Conservation (phyloP, 83 land plant species). For the Picea mariana region DNA sequence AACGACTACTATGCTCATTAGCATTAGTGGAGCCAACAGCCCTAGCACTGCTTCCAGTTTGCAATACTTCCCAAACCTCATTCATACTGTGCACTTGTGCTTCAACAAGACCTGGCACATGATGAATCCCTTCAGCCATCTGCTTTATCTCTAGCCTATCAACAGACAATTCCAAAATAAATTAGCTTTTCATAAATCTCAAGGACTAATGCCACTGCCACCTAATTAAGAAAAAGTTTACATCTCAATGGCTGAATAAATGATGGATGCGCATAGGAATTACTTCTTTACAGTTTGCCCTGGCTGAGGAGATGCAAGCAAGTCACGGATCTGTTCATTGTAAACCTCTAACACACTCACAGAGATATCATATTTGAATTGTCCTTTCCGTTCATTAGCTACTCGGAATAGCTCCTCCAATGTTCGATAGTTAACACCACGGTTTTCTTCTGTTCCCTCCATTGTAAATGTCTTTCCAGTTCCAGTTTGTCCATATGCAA, state of each 20-base stretch:
- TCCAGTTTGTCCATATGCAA: conserved; percentile 99
- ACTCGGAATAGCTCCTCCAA: conserved; percentile 82
- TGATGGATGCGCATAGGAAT: neutral
- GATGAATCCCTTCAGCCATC: conserved; percentile 89
- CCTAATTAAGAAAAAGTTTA: neutral
- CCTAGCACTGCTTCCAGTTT: conserved; percentile 90
- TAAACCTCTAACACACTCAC: conserved; percentile 97
- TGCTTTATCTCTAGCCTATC: conserved; percentile 80
- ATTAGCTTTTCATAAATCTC: neutral
- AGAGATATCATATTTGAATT: conserved; percentile 68
- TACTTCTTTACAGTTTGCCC: conserved; percentile 67
- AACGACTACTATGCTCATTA: conserved; percentile 98
- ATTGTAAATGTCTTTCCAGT: conserved; percentile 98
- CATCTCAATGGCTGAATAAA: too few species aligned
- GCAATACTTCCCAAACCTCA: conserved; percentile 96
- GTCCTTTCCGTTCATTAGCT: conserved; percentile 51
- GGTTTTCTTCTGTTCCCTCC: conserved; percentile 79
- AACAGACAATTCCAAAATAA: neutral
- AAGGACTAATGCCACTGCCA: neutral
- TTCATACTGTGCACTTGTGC: conserved; percentile 79
- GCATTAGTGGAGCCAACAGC: conserved; percentile 90
- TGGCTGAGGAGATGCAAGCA: conserved; percentile 56
- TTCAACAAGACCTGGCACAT: conserved; percentile 93
- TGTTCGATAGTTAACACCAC: conserved; percentile 96
- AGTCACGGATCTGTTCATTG: conserved; percentile 95